These are phyloP conservation scores for Nidula microcarpa DNA, from an alignment of 768 basidiomycete species.

Conservation along the genomic window DNA sequence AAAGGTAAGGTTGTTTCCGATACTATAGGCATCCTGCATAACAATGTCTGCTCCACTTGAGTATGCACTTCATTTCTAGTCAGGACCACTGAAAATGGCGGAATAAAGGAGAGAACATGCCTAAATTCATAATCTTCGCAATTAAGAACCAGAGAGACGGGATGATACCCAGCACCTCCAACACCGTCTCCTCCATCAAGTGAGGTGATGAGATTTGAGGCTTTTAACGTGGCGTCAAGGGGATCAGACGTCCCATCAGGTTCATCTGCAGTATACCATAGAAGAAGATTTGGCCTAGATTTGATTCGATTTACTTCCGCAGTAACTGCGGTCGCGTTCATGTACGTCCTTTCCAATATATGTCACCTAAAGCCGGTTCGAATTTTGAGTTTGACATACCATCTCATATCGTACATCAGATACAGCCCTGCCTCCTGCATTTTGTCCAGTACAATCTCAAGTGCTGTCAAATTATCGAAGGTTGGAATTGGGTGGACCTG, in stretches of 20 bases:
- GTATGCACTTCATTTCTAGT: slow-evolving; percentile 22
- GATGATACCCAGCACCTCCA: slow-evolving; percentile 58
- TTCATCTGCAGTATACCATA: slow-evolving; percentile 77
- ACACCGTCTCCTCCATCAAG: slow-evolving; percentile 49
- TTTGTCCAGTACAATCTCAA: slow-evolving; percentile 57
- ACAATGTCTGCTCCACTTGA: slow-evolving; percentile 66
- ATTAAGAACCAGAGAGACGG: slow-evolving; percentile 61
- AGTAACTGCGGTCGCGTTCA: slow-evolving; percentile 57
- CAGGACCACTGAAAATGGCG: not conserved
- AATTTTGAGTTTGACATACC: slow-evolving; percentile 22
- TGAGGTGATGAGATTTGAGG: slow-evolving; percentile 55
- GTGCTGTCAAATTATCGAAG: slow-evolving; percentile 54
- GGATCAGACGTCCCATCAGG: slow-evolving; percentile 72
- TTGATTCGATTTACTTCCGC: slow-evolving; percentile 71
- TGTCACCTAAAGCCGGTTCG: too few relatives aligned
- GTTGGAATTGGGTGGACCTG: slow-evolving; percentile 71
- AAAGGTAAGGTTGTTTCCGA: slow-evolving; percentile 61
- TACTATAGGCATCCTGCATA: slow-evolving; percentile 63
- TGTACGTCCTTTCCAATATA: slow-evolving; percentile 45
- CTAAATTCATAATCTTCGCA: slow-evolving; percentile 66
- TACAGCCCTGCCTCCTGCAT: slow-evolving; percentile 71
- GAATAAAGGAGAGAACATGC: slow-evolving; percentile 14
- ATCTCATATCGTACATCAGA: slow-evolving; percentile 83
- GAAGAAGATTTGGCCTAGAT: slow-evolving; percentile 60
- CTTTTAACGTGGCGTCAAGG: slow-evolving; percentile 49